phyloP scores from a whole-genome alignment of 106 monocot genomes.

The Allium cepa region DNA sequence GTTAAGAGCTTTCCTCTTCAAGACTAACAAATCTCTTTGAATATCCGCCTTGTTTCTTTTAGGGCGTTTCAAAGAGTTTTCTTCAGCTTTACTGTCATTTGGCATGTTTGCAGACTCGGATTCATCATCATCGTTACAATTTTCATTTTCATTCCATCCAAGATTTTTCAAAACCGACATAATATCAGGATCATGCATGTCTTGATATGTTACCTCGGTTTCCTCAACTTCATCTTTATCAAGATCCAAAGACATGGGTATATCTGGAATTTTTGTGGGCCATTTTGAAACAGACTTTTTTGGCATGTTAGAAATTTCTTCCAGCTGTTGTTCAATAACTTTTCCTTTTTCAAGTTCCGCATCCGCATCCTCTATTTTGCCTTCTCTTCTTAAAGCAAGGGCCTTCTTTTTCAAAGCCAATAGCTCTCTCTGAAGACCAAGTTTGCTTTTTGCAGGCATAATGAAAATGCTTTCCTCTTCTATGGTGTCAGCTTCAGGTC shows the following conservation, averaged over 20 bases:
- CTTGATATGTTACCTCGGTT: slow-evolving; percentile 78
- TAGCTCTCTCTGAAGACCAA: slow-evolving; percentile 78
- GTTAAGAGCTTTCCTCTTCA: slow-evolving; percentile 83
- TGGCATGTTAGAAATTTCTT: slow-evolving; percentile 53
- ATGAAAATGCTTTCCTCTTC: slow-evolving; percentile 5
- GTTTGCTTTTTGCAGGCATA: slow-evolving; percentile 50
- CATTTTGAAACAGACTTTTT: slow-evolving; percentile 15
- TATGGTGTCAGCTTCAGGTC: slow-evolving; percentile 3
- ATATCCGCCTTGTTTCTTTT: slow-evolving; percentile 52
- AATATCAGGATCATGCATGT: slow-evolving; percentile 78
- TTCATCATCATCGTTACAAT: slow-evolving; percentile 23
- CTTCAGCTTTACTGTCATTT: slow-evolving; percentile 4
- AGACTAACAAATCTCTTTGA: slow-evolving; percentile 65
- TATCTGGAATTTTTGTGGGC: slow-evolving; percentile 16
- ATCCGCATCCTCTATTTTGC: slow-evolving; percentile 70
- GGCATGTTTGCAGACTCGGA: slow-evolving; percentile 20
- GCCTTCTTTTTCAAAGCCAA: slow-evolving; percentile 89
- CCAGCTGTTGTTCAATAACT: slow-evolving; percentile 70
- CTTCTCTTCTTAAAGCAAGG: slow-evolving; percentile 85
- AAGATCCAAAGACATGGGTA: slow-evolving; percentile 19
- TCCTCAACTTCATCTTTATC: slow-evolving; percentile 20
- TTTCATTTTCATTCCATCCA: slow-evolving; percentile 43
- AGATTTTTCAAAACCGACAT: slow-evolving; percentile 70
- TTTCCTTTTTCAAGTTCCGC: slow-evolving; percentile 85
- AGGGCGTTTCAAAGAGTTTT: slow-evolving; percentile 10